A percentile compares a stretch with the other conserved stretches of the same genome.
Conservation (phyloP, 495 filamentous ascomycete species). For the Talaromyces ruber region DNA sequence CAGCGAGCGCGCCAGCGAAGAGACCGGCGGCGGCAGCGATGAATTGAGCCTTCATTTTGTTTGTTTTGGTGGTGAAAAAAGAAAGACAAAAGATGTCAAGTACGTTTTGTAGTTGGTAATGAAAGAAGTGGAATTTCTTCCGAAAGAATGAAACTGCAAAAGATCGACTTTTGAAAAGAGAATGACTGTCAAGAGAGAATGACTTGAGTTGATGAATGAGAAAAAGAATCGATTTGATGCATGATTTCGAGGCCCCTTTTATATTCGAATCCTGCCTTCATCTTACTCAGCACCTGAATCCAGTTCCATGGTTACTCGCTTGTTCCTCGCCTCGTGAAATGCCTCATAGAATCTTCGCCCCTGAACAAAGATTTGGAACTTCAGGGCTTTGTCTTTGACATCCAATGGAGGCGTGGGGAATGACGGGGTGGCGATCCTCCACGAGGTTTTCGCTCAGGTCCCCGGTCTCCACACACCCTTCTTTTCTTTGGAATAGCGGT, state of each 20-base stretch:
- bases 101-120: not conserved
- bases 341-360: not conserved
- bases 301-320: not conserved
- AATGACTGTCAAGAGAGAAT: not conserved
- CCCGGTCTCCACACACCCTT: conserved; percentile 1
- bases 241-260: not conserved
- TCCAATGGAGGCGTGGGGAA: not conserved
- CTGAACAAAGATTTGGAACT: not conserved
- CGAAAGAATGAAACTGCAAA: not conserved
- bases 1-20: not conserved
- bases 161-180: not conserved
- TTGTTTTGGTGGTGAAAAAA: not conserved
- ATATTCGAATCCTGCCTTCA: not conserved
- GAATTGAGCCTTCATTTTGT: conserved; percentile 6
- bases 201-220: not conserved
- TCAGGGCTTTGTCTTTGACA: not conserved
- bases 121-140: not conserved
- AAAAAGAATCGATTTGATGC: not conserved
- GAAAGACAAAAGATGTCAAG: not conserved
- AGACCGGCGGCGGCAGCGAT: not conserved
- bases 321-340: not conserved
- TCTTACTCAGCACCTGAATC: not conserved
- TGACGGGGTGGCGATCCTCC: not conserved
- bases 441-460: conserved; percentile 3
- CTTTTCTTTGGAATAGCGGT: not conserved